These are phyloP conservation scores for Beauveria australis DNA, from an alignment of 2,329 filamentous ascomycete species.

Conservation along the genomic window DNA sequence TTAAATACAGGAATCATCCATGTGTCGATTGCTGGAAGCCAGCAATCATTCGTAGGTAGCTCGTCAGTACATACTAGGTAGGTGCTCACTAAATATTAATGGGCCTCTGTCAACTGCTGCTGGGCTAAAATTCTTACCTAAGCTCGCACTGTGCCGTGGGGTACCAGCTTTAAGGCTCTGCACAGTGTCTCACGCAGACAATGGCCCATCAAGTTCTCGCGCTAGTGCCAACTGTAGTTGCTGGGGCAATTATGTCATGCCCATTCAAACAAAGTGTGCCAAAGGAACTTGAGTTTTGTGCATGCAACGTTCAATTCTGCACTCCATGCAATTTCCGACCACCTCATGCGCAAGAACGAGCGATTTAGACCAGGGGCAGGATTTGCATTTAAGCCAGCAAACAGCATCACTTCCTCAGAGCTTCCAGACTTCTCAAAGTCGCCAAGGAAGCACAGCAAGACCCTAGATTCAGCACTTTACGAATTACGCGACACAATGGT, in stretches of 20 bases:
- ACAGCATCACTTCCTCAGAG: slow-evolving; percentile 21
- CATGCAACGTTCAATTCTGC: slow-evolving; percentile 8
- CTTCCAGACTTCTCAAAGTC: slow-evolving; percentile 15
- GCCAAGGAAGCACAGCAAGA: slow-evolving; percentile 9
- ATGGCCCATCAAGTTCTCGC: background rate
- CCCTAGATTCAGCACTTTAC: slow-evolving; percentile 13
- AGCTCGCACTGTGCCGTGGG: slow-evolving; percentile 5
- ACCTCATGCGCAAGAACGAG: slow-evolving; percentile 14
- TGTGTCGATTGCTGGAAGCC: too few relatives aligned
- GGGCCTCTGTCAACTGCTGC: too few relatives aligned
- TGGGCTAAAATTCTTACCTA: too few relatives aligned
- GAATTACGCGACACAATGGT: slow-evolving; percentile 30
- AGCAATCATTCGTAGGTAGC: too few relatives aligned
- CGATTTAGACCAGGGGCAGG: slow-evolving; percentile 21
- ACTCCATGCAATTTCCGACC: background rate
- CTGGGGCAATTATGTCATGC: slow-evolving; percentile 24
- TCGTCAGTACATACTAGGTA: too few relatives aligned
- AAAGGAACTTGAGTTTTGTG: slow-evolving; percentile 11
- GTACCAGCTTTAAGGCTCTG: background rate
- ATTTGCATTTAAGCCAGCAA: slow-evolving; percentile 24
- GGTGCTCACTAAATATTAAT: too few relatives aligned
- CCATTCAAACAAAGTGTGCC: slow-evolving; percentile 15
- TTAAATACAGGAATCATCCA: too few relatives aligned
- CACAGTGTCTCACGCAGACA: slow-evolving; percentile 13
- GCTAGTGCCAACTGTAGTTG: slow-evolving; percentile 16